phyloP scores from a whole-genome alignment of 2,329 filamentous ascomycete species.

The Fusarium floridanum region DNA sequence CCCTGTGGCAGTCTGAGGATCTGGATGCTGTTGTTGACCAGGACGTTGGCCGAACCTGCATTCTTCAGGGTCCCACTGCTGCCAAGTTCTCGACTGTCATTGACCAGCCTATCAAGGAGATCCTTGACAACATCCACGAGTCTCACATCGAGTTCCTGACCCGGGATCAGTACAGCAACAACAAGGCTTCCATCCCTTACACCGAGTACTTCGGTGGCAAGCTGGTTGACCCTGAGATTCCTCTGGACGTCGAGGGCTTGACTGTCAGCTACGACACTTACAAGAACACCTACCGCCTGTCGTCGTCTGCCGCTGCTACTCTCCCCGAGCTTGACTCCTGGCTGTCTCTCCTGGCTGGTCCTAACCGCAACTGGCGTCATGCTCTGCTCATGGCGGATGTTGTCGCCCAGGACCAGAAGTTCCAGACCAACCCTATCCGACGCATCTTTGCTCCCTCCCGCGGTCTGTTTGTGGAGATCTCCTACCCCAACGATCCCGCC shows the following conservation, averaged over 20 bases:
- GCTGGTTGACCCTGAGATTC: slow-evolving; percentile 77
- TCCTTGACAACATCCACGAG: slow-evolving; percentile 90
- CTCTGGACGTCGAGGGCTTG: slow-evolving; percentile 86
- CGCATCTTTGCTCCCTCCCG: slow-evolving; percentile 89
- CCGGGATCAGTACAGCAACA: slow-evolving; percentile 81
- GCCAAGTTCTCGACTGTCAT: slow-evolving; percentile 90
- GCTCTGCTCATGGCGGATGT: slow-evolving; percentile 95
- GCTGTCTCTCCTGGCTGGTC: slow-evolving; percentile 89
- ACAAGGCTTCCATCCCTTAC: slow-evolving; percentile 81
- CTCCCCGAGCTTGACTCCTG: slow-evolving; percentile 86
- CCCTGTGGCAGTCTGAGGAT: slow-evolving; percentile 98
- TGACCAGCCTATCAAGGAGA: slow-evolving; percentile 95
- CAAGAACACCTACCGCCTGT: slow-evolving; percentile 88
- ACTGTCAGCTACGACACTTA: slow-evolving; percentile 81
- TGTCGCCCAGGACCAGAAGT: slow-evolving; percentile 94
- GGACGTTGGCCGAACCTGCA: slow-evolving; percentile 95
- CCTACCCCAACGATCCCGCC: slow-evolving; percentile 81
- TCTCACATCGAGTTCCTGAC: slow-evolving; percentile 86
- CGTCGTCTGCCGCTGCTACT: slow-evolving; percentile 77
- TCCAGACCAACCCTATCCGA: slow-evolving; percentile 95
- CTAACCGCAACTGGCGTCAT: slow-evolving; percentile 90
- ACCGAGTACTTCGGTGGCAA: slow-evolving; percentile 97
- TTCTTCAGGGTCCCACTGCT: slow-evolving; percentile 93
- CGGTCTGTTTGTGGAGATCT: slow-evolving; percentile 91
- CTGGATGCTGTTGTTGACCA: slow-evolving; percentile 95